phyloP scores from a whole-genome alignment of 768 basidiomycete genomes.

The Gyrodon lividus region DNA sequence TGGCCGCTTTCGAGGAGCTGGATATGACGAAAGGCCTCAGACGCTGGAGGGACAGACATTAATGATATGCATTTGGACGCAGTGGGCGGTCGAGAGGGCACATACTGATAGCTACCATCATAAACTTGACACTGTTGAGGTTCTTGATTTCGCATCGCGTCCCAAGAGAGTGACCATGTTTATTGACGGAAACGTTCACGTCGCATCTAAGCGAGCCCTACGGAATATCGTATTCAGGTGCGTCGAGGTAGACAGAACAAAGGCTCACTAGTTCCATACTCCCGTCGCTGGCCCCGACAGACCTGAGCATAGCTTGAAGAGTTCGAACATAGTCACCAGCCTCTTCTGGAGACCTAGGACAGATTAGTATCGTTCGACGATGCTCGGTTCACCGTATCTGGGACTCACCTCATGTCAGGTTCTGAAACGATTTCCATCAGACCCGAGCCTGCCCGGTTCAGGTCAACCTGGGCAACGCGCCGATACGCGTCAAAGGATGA shows the following conservation, averaged over 20 bases:
- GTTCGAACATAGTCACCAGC: slow-evolving; percentile 83
- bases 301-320: slow-evolving; percentile 76
- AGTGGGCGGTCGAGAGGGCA: slow-evolving; percentile 5
- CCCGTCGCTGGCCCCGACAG: slow-evolving; percentile 86
- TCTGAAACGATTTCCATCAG: slow-evolving; percentile 96
- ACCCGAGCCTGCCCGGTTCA: slow-evolving; percentile 86
- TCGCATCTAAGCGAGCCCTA: slow-evolving; percentile 95
- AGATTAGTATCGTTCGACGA: background rate
- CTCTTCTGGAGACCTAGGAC: slow-evolving; percentile 73
- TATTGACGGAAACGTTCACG: slow-evolving; percentile 90
- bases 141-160: slow-evolving; percentile 98
- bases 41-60: slow-evolving; percentile 46
- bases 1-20: slow-evolving; percentile 44
- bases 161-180: slow-evolving; percentile 57
- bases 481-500: slow-evolving; percentile 59
- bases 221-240: slow-evolving; percentile 5
- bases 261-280: slow-evolving; percentile 92
- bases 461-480: slow-evolving; percentile 65
- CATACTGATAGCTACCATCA: slow-evolving; percentile 82
- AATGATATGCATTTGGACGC: background rate
- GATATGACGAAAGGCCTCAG: slow-evolving; percentile 81
- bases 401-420: slow-evolving; percentile 72
- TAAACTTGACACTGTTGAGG: slow-evolving; percentile 85
- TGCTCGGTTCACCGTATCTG: background rate
- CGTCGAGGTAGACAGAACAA: background rate